phyloP scores from a whole-genome alignment of 139 green algal genomes.

The Micractinium conductrix region DNA sequence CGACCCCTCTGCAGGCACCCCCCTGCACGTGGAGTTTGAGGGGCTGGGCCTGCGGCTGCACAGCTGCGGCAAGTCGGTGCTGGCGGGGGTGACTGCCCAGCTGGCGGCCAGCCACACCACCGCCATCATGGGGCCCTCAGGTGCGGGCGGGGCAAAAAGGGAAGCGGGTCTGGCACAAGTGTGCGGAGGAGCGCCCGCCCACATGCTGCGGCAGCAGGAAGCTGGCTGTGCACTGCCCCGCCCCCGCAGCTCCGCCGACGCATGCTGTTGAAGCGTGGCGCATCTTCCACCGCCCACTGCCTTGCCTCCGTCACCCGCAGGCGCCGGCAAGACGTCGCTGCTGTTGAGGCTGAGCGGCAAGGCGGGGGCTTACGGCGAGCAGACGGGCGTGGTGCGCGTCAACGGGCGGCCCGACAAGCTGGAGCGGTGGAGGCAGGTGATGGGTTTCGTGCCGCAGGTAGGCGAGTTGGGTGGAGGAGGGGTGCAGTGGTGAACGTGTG shows the following conservation, averaged over 20 bases:
- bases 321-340: conserved; percentile 65
- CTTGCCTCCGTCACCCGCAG: not conserved
- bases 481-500: too few species aligned
- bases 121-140: conserved; percentile 71
- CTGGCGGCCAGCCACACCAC: conserved; percentile 37
- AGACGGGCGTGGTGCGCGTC: conserved; percentile 63
- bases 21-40: conserved; percentile 53
- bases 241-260: not conserved
- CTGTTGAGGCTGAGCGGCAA: conserved; percentile 62
- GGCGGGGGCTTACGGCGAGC: conserved; percentile 45
- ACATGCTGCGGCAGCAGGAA: not conserved
- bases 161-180: not conserved
- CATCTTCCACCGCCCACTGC: not conserved
- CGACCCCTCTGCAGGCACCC: not conserved
- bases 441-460: conserved; percentile 82
- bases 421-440: conserved; percentile 47
- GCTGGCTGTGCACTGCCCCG: not conserved
- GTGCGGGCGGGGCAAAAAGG: conserved; percentile 22
- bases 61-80: conserved; percentile 44
- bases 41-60: conserved; percentile 55
- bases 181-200: not conserved
- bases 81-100: conserved; percentile 49
- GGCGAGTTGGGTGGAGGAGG: not conserved
- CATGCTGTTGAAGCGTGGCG: not conserved
- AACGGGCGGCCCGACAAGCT: conserved; percentile 51